phyloP scores from a whole-genome alignment of 2,329 filamentous ascomycete species.

The Fonsecaea pedrosoi region DNA sequence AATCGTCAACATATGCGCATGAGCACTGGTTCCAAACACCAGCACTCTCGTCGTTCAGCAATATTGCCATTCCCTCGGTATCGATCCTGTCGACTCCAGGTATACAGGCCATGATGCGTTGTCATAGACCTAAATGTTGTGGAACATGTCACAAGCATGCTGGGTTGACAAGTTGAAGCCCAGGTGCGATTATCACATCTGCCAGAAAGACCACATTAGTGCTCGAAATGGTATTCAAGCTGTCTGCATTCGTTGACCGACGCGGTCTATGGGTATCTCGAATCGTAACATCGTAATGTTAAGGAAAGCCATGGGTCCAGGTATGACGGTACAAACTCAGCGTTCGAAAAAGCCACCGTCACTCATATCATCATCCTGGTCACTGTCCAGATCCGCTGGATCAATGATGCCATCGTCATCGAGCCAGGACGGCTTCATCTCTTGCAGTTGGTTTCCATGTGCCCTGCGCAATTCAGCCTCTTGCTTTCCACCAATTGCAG shows the following conservation, averaged over 20 bases:
- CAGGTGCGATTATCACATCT: neutral
- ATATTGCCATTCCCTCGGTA: neutral
- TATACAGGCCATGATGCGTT: constrained; percentile 18
- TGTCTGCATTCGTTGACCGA: constrained; percentile 3
- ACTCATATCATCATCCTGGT: constrained; percentile 36
- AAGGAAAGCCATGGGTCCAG: constrained; percentile 3
- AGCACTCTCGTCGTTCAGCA: neutral
- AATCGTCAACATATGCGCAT: neutral
- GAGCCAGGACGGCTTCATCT: constrained; percentile 31
- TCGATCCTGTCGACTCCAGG: constrained; percentile 6
- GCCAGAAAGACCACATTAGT: neutral
- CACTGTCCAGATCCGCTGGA: constrained; percentile 32
- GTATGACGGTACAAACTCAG: constrained; percentile 12
- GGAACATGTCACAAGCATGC: constrained; percentile 25
- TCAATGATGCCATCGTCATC: constrained; percentile 33
- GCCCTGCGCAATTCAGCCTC: constrained; percentile 20
- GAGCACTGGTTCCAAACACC: neutral
- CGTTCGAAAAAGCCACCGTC: constrained; percentile 52
- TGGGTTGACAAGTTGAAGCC: neutral
- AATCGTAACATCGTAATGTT: constrained; percentile 28
- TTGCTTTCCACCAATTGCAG: constrained; percentile 28
- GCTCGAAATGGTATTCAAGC: neutral
- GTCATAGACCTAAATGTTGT: constrained; percentile 14
- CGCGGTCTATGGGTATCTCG: constrained; percentile 26
- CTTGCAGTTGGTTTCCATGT: constrained; percentile 8